These are phyloP conservation scores for Microbotryomycetes sp. DNA, from an alignment of 1,284 basidiomycete genomes.

Conservation along the genomic window DNA sequence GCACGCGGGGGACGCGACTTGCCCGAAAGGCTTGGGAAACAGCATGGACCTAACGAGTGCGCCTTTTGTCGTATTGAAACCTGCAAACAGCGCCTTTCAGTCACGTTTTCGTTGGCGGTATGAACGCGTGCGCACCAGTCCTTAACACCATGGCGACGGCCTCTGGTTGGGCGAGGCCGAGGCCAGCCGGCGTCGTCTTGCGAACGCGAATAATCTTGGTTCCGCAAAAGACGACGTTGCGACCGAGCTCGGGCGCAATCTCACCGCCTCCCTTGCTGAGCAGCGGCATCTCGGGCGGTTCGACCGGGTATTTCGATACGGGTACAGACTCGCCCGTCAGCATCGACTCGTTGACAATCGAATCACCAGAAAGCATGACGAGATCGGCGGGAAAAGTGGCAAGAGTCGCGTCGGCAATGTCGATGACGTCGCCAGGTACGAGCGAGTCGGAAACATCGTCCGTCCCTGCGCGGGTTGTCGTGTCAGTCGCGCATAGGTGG, in stretches of 20 bases:
- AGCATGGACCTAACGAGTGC: slow-evolving; percentile 94
- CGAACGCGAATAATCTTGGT: slow-evolving; percentile 90
- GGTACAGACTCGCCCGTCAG: slow-evolving; percentile 93
- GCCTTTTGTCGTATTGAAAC: slow-evolving; percentile 97
- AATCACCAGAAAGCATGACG: slow-evolving; percentile 86
- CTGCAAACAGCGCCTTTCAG: slow-evolving; percentile 42
- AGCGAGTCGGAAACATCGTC: slow-evolving; percentile 68
- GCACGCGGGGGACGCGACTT: slow-evolving; percentile 49
- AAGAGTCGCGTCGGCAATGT: slow-evolving; percentile 70
- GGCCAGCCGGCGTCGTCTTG: slow-evolving; percentile 45
- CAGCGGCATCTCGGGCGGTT: slow-evolving; percentile 13
- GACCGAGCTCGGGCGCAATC: slow-evolving; percentile 62
- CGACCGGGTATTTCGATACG: slow-evolving; percentile 71
- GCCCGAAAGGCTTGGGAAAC: slow-evolving; percentile 93
- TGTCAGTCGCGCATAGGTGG: slow-evolving; percentile 10
- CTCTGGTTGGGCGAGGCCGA: slow-evolving; percentile 28
- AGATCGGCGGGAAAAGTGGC: slow-evolving; percentile 82
- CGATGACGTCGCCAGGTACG: slow-evolving; percentile 89
- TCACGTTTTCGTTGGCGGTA: background rate
- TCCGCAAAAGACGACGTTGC: slow-evolving; percentile 84
- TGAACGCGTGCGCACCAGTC: slow-evolving; percentile 53
- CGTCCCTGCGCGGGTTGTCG: slow-evolving; percentile 51
- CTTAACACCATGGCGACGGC: slow-evolving; percentile 85
- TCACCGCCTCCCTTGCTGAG: slow-evolving; percentile 43
- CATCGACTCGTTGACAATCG: slow-evolving; percentile 98